phyloP scores from a whole-genome alignment of 495 filamentous ascomycete species.

The Aspergillus bertholletiae region DNA sequence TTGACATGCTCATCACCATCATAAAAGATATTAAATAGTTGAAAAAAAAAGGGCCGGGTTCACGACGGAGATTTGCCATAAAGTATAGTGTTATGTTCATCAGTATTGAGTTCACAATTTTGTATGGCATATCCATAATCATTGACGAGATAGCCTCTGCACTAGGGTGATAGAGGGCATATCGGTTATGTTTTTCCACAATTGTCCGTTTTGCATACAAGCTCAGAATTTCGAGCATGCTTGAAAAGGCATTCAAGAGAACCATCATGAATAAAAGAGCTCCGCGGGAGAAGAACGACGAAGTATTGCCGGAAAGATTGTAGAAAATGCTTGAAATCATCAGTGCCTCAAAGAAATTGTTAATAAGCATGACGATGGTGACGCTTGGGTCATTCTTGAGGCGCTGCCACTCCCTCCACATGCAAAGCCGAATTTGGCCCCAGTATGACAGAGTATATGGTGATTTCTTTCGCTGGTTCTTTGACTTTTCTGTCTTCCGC shows the following conservation, averaged over 20 bases:
- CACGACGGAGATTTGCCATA: constrained; percentile 74
- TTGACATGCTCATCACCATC: constrained; percentile 69
- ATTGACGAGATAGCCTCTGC: constrained; percentile 83
- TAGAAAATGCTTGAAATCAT: constrained; percentile 83
- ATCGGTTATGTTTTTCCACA: constrained; percentile 86
- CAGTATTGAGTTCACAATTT: constrained; percentile 46
- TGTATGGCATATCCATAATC: constrained; percentile 73
- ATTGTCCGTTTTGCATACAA: constrained; percentile 84
- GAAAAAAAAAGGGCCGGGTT: constrained; percentile 75
- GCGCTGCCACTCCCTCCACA: constrained; percentile 65
- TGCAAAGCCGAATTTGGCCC: constrained; percentile 70
- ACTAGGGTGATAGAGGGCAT: constrained; percentile 86
- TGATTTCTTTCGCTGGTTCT: constrained; percentile 56
- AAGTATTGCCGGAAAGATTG: constrained; percentile 58
- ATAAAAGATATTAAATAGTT: constrained; percentile 69
- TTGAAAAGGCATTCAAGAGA: constrained; percentile 79
- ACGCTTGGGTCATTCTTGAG: constrained; percentile 69
- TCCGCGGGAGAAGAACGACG: constrained; percentile 72
- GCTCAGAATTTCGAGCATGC: constrained; percentile 72
- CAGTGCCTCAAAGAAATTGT: constrained; percentile 69
- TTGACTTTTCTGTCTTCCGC: constrained; percentile 51
- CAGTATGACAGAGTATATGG: constrained; percentile 73
- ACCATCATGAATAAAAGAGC: constrained; percentile 85
- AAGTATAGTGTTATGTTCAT: constrained; percentile 83
- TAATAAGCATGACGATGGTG: constrained; percentile 65